A percentile compares a stretch with the other conserved stretches of the same genome.
These are phyloP conservation scores for Clarireedia homoeocarpa DNA, from an alignment of 2,329 filamentous ascomycete genomes.

Conservation along the genomic window DNA sequence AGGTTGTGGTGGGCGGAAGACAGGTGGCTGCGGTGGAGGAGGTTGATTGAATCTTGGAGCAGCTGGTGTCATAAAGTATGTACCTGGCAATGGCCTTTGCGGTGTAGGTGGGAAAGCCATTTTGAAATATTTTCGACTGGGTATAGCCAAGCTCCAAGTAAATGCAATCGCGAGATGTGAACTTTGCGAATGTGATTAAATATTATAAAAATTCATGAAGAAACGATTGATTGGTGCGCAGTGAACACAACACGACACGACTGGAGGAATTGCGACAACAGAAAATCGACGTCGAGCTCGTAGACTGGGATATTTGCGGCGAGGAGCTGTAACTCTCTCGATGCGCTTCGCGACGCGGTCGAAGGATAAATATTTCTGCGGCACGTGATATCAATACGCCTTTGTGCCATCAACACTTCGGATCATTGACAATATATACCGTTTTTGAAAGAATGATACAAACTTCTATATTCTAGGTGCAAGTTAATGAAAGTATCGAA, in stretches of 20 bases:
- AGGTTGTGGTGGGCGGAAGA: slow-evolving; percentile 31
- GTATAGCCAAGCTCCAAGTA: neutral
- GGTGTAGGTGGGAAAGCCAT: slow-evolving; percentile 43
- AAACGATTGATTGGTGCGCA: slow-evolving; percentile 8
- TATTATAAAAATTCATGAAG: slow-evolving; percentile 21
- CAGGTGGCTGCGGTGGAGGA: slow-evolving; percentile 41
- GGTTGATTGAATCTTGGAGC: slow-evolving; percentile 39
- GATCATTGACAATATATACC: no score
- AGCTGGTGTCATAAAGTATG: slow-evolving; percentile 69
- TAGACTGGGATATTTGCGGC: slow-evolving; percentile 3
- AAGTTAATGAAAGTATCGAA: no score
- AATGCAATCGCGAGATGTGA: slow-evolving; percentile 9
- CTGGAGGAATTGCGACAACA: slow-evolving; percentile 3
- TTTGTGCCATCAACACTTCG: no score
- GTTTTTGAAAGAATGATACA: neutral
- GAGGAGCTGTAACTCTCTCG: slow-evolving; percentile 5
- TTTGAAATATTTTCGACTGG: neutral
- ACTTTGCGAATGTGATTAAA: slow-evolving; percentile 9
- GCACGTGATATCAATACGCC: slow-evolving; percentile 5
- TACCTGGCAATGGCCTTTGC: slow-evolving; percentile 65
- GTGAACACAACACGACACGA: slow-evolving; percentile 1
- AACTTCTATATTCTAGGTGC: no score
- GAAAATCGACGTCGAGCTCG: slow-evolving; percentile 8
- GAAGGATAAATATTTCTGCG: slow-evolving; percentile 7
- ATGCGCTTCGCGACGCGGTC: slow-evolving; percentile 13